Base-by-base conservation (phyloP, 2,329 filamentous ascomycete species). In the Ophidiomyces ophidiicola region DNA sequence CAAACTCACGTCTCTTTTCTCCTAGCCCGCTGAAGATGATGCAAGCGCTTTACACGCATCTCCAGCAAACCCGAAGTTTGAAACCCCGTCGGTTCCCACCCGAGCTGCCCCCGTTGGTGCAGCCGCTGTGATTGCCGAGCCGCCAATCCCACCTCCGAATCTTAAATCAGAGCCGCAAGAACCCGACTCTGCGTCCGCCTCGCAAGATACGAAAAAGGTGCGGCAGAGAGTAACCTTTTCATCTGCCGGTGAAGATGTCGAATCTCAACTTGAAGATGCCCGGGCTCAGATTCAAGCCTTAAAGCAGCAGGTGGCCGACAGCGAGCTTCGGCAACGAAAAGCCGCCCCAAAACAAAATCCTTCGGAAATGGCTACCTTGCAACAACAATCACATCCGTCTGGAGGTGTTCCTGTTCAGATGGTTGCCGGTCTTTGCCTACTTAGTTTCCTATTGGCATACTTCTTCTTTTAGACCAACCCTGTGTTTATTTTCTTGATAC, bases 361-460 rank as follows among this genome's bases (percentile, higher is more conserved):
- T 58, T 66, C 61, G 38, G 58, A 55, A 32, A 66, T 59, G 46
- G 68, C 43, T 21, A 26, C 23, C 11, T 23, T 24, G 14, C 39
- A 41, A 34, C 74, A 73, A 53, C 69, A 69, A 51, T 67, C 66
- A 45, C 50, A 62, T 31, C 59, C 62, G 39, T 49, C 67, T 15
- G 77, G 66, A 14, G 88, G 90, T 15, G 88, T 98, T 3, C 79
- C 90, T 0, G 76, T 98, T 35, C 80, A 88, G 59, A 74, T 88
- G 46, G 83, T 83, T 31, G 88, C 90, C 15, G 68, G 76, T 15
- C 67, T 98, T 30, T 94, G 87, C 58, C 68, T 98, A 53, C 53
- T 93, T 47, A 87, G 84, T 68, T 98, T 98, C 67, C 64, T 98
- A 56, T 73, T 96, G 51, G 90, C 86, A 40, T 98, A 94, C 65